Base-by-base conservation (phyloP, 108 stramenopile genomes). In the Nitzschia sp. region DNA sequence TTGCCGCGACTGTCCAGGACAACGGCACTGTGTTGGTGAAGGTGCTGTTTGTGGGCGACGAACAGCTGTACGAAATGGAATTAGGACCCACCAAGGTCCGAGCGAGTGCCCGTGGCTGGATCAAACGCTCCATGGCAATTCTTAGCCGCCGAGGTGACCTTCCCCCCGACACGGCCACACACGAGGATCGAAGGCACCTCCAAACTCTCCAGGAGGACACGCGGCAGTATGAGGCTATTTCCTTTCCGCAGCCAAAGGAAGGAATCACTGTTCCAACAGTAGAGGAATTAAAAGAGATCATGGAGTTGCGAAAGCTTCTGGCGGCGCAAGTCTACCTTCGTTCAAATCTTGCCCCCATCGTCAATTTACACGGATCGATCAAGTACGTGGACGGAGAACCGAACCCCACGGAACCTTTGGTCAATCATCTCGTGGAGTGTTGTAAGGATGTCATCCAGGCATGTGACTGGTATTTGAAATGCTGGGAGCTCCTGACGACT, bases 91-190 rank as follows among this genome's bases (percentile, higher is more conserved):
- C 69, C 8, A 66, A 84, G 25, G 84, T 93, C 13, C 75, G 89
- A 25, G 89, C 92, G n/a, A 82, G 83, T 45, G 87, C 86, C 4
- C 44, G 78, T 25, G 82, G 71, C 8, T 93, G 92, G 92, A 71
- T 85, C 32, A 71, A 79, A 45, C 63, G 92, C 55, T 81, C 85
- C 9, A 58, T 66, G 25, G 86, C 82, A 15, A 47, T 93, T 33
- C 45, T 93, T 71, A 21, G 36, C 41, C 25, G 36, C 25, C 19
- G 8, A 17, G 77, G 46, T 30, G 55, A 72, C 26, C 79, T 77
- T 48, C 90, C 64, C 61, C 72, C 53, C 54, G 85, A 85, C 46
- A 92, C 88, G 4, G 70, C 78, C 5, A 68, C 72, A 21, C 66
- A 76, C 0, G 69, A 77, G 9, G 86, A 92, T 74, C 6, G 41